Evolutionary conservation across 73 alveolate genomes (phyloP).

Genomic region (Breviolum minutum): DNA sequence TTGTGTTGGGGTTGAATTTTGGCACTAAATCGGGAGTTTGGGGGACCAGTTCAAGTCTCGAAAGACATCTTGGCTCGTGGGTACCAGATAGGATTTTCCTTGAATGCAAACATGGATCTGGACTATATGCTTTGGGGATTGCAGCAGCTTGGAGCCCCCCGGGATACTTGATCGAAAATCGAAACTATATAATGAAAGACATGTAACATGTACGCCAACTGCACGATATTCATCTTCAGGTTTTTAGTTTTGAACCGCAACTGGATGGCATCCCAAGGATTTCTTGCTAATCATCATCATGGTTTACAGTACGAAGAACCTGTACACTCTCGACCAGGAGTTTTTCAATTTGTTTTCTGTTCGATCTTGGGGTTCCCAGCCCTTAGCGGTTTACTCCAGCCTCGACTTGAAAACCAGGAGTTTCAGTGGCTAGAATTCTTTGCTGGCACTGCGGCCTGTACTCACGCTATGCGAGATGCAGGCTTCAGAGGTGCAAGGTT

Average conservation of each 20-base stretch:
- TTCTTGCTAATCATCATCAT: neutral
- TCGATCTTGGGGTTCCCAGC: too few species aligned
- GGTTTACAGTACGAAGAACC: neutral
- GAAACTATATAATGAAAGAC: neutral
- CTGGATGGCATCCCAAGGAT: neutral
- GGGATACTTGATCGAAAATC: neutral
- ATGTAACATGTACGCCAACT: neutral
- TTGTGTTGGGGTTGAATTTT: neutral
- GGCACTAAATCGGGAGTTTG: neutral
- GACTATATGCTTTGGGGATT: neutral
- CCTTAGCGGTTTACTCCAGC: neutral
- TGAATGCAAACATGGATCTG: neutral
- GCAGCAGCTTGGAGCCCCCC: neutral
- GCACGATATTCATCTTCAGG: too few species aligned
- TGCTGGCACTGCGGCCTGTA: slow-evolving; percentile 11
- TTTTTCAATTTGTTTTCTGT: neutral
- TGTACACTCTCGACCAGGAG: neutral
- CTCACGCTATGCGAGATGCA: neutral
- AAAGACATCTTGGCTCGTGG: neutral
- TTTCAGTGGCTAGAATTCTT: slow-evolving; percentile 33
- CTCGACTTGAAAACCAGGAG: neutral
- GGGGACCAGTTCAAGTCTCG: neutral
- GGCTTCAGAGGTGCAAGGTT: neutral
- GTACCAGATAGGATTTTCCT: neutral
- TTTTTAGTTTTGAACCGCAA: too few species aligned